Conservation (phyloP, 768 basidiomycete genomes). For the Chalciporus sphaerocephalus region DNA sequence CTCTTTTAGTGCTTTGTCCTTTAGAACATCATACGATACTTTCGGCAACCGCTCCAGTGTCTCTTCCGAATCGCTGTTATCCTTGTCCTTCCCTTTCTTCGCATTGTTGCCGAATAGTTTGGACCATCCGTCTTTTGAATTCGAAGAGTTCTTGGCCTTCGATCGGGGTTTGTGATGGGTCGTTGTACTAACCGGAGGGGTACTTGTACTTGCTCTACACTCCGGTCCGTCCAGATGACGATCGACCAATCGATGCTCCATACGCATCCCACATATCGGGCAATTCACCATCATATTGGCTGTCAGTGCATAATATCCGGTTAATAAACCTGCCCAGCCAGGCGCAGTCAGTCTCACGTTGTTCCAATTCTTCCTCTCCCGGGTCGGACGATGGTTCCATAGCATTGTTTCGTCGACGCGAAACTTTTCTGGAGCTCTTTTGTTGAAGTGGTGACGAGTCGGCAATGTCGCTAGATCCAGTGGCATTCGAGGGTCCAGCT, state of each 20-base stretch:
- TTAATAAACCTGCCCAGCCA: background rate
- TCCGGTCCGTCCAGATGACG: slow-evolving; percentile 57
- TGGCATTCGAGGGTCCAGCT: slow-evolving; percentile 29
- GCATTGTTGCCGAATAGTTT: slow-evolving; percentile 33
- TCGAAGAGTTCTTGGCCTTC: slow-evolving; percentile 20
- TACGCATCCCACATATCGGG: slow-evolving; percentile 52
- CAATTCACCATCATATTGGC: slow-evolving; percentile 45
- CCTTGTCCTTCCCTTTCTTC: slow-evolving; percentile 43
- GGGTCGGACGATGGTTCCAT: slow-evolving; percentile 30
- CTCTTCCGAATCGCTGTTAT: slow-evolving; percentile 32
- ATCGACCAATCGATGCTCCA: slow-evolving; percentile 52
- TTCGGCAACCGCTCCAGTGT: slow-evolving; percentile 52
- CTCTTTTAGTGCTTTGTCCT: slow-evolving; percentile 55
- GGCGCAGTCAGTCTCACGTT: slow-evolving; percentile 14
- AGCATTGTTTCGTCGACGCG: slow-evolving; percentile 8
- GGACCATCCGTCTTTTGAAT: slow-evolving; percentile 38
- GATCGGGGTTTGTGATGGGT: slow-evolving; percentile 20
- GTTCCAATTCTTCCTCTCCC: slow-evolving; percentile 26
- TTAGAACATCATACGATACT: slow-evolving; percentile 59
- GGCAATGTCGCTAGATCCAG: slow-evolving; percentile 20
- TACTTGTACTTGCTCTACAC: slow-evolving; percentile 28
- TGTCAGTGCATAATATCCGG: slow-evolving; percentile 20
- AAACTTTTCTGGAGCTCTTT: slow-evolving; percentile 19
- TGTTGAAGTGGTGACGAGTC: slow-evolving; percentile 21
- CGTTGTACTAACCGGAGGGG: background rate